A percentile compares a stretch with the other conserved stretches of the same genome.
phyloP scores from a whole-genome alignment of 139 green algal genomes.

The Volvox reticuliferus region DNA sequence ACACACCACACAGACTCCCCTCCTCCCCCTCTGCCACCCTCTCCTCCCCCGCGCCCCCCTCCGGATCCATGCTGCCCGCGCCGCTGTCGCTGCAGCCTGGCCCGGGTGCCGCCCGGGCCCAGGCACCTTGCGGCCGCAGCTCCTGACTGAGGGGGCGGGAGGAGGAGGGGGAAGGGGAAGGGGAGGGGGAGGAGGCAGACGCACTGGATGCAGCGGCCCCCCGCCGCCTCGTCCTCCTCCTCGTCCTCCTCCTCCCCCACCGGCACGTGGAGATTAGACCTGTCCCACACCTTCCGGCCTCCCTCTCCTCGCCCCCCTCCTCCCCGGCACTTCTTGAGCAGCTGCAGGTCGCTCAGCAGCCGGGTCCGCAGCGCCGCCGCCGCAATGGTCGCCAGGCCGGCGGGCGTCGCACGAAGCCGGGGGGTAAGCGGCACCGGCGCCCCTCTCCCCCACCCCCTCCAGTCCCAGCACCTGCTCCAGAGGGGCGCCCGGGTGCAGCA shows the following conservation, averaged over 20 bases:
- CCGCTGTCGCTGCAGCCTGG: neutral
- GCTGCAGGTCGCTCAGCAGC: neutral
- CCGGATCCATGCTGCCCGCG: neutral
- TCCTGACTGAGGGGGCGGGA: neutral
- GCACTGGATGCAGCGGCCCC: neutral
- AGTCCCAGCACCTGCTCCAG: neutral
- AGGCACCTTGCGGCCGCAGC: too few relatives aligned
- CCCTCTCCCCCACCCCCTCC: too few relatives aligned
- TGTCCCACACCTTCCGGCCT: neutral
- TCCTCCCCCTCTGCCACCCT: neutral
- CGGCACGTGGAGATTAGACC: too few relatives aligned
- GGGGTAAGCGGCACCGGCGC: too few relatives aligned
- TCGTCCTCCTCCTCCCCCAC: too few relatives aligned
- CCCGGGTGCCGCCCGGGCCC: too few relatives aligned
- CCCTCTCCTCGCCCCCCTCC: neutral
- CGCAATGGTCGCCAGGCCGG: neutral
- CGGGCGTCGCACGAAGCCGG: neutral
- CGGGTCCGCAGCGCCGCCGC: neutral
- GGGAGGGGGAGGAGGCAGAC: too few relatives aligned
- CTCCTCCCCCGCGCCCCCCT: too few relatives aligned
- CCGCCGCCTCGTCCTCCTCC: neutral
- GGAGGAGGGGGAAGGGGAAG: neutral
- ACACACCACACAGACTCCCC: constrained; percentile 12
- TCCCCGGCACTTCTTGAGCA: too few relatives aligned
- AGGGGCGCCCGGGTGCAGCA: constrained; percentile 17